phyloP scores from a whole-genome alignment of 768 basidiomycete species.

The Leccinum truebloodii region DNA sequence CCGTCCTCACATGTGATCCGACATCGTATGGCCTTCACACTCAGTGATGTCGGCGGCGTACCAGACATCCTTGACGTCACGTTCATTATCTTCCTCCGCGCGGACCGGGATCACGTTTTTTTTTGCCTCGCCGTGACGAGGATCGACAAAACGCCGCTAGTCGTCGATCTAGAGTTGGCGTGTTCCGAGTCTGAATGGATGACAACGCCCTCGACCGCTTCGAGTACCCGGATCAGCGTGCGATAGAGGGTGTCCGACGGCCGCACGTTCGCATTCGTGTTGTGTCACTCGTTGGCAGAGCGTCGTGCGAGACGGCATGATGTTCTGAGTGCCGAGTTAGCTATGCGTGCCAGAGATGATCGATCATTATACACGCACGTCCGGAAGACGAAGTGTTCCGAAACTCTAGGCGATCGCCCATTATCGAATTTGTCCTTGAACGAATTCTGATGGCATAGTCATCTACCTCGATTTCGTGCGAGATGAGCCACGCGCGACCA shows the following conservation, averaged over 20 bases:
- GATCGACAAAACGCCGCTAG: slow-evolving; percentile 10
- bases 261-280: neutral
- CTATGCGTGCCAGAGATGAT: slow-evolving; percentile 36
- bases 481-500: slow-evolving; percentile 1
- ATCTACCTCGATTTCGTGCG: slow-evolving; percentile 51
- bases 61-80: too few relatives aligned
- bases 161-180: neutral
- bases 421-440: slow-evolving; percentile 83
- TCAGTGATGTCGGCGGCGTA: too few relatives aligned
- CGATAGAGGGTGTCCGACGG: slow-evolving; percentile 8
- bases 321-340: slow-evolving; percentile 45
- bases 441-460: slow-evolving; percentile 88
- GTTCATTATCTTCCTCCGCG: too few relatives aligned
- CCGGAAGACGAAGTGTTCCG: slow-evolving; percentile 60
- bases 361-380: slow-evolving; percentile 62
- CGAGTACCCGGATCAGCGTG: too few relatives aligned
- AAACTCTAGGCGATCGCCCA: slow-evolving; percentile 94
- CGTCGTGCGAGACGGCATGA: slow-evolving; percentile 61
- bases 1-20: too few relatives aligned
- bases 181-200: neutral
- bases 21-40: too few relatives aligned
- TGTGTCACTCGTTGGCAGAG: slow-evolving; percentile 42
- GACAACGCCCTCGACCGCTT: too few relatives aligned
- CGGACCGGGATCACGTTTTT: too few relatives aligned
- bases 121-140: slow-evolving; percentile 38